Conservation (phyloP, 345 rosid genomes). For the Euphorbia pulcherrima region DNA sequence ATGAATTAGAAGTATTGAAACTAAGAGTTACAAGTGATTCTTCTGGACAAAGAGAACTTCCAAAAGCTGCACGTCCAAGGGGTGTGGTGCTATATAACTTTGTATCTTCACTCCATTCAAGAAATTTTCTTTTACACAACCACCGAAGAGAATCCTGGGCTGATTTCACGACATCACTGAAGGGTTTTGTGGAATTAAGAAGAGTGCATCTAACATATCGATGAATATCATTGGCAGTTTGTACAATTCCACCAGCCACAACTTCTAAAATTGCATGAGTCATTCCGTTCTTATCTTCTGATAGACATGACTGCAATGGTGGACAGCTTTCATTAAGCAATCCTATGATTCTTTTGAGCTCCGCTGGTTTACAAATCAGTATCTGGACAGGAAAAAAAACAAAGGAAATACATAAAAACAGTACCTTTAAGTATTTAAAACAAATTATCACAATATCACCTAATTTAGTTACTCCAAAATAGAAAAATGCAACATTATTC, state of each 20-base stretch:
- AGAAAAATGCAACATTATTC: conserved; percentile 2
- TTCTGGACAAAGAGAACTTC: conserved; percentile 97
- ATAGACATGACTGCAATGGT: conserved; percentile 87
- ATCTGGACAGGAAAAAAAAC: conserved; percentile 45
- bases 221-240: conserved; percentile 83
- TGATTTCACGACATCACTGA: conserved; percentile 89
- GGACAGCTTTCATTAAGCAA: conserved; percentile 81
- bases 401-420: background rate
- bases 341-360: conserved; percentile 71
- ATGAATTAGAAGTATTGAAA: conserved; percentile 16
- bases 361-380: conserved; percentile 79
- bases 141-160: conserved; percentile 98
- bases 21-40: conserved; percentile 73
- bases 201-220: conserved; percentile 96
- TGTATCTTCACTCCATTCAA: conserved; percentile 91
- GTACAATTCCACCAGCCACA: conserved; percentile 97
- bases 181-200: conserved; percentile 90
- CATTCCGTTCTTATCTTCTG: conserved; percentile 99
- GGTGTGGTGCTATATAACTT: conserved; percentile 81
- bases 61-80: conserved; percentile 96
- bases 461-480: background rate
- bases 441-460: background rate
- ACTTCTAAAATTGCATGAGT: conserved; percentile 98
- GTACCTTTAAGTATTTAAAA: no score
- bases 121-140: conserved; percentile 86